Conservation (phyloP, 73 alveolate species). For the Symbiodinium pilosum region DNA sequence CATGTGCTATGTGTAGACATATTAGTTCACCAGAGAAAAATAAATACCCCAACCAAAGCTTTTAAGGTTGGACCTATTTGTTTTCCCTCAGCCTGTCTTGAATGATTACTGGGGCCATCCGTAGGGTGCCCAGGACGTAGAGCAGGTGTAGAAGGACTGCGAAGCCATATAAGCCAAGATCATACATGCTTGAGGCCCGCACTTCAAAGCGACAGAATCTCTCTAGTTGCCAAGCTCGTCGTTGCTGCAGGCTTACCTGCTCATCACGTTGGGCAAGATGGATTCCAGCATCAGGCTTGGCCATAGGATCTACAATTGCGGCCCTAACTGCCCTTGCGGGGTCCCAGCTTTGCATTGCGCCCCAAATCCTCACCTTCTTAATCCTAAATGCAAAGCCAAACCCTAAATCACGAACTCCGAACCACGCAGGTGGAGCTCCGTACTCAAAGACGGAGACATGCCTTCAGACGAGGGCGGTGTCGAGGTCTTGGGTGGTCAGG, state of each 20-base stretch:
- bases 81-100: too few species aligned
- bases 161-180: too few species aligned
- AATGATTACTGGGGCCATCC: too few species aligned
- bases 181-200: too few species aligned
- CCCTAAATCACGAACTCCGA: not conserved
- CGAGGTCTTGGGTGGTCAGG: not conserved
- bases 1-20: too few species aligned
- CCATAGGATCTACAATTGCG: not conserved
- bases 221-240: too few species aligned
- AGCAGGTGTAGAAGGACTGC: too few species aligned
- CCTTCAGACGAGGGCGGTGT: not conserved
- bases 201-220: too few species aligned
- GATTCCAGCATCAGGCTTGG: conserved; percentile 40
- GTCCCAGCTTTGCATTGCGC: not conserved
- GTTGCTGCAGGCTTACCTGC: conserved; percentile 18
- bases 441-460: conserved; percentile 41
- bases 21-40: too few species aligned
- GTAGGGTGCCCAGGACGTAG: too few species aligned
- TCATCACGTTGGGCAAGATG: conserved; percentile 58
- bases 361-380: not conserved
- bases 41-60: too few species aligned
- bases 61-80: too few species aligned
- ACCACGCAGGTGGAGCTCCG: conserved; percentile 41
- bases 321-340: not conserved
- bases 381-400: not conserved